Evolutionary conservation across 805 yeast genomes (phyloP), one percentile per base, ranked within the genome.

Genomic region (Myxozyma nipponensis): DNA sequence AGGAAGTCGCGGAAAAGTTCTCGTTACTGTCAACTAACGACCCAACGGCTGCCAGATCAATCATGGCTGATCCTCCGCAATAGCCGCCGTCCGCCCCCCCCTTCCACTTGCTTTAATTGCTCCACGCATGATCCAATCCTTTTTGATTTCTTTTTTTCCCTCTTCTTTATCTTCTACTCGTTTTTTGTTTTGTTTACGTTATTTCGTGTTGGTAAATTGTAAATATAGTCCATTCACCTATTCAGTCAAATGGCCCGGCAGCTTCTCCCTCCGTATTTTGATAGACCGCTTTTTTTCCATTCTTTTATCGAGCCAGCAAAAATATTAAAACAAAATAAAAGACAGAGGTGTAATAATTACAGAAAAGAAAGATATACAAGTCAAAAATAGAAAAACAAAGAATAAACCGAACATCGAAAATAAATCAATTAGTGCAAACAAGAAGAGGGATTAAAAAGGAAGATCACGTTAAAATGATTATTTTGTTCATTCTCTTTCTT

Each of bases 1-100:
- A 90, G 74, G 93, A 87, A 74, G 79, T 88, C 62, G 52, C 44
- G 35, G 42, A 42, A 19, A 40, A 41, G 18, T 52, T 50, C 47
- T 35, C 43, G 35, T 21, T 38, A 24, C 34, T 50, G 42, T 46
- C 43, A 44, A 43, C 49, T 22, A 35, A 40, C 44, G 47, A 44
- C 42, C 50, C 42, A 28, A 50, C 50, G 19, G 57, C 45, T 35
- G 39, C 54, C 10, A 39, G 50, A 17, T 44, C 39, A 34, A 50
- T 50, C 49, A 46, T 53, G 43, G 50, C 57, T 15, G 55, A 50
- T 23, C 55, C 57, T 21, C 57, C 57, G n/a, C 54, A 49, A 39
- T 52, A 49, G 25, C 9, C n/a, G n/a, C n/a, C n/a, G n/a, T n/a
- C n/a, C n/a, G n/a, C n/a, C n/a, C n/a, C n/a, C n/a, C n/a, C n/a